phyloP scores from a whole-genome alignment of 139 green algal genomes.

The Tetradesmus lagerheimii region DNA sequence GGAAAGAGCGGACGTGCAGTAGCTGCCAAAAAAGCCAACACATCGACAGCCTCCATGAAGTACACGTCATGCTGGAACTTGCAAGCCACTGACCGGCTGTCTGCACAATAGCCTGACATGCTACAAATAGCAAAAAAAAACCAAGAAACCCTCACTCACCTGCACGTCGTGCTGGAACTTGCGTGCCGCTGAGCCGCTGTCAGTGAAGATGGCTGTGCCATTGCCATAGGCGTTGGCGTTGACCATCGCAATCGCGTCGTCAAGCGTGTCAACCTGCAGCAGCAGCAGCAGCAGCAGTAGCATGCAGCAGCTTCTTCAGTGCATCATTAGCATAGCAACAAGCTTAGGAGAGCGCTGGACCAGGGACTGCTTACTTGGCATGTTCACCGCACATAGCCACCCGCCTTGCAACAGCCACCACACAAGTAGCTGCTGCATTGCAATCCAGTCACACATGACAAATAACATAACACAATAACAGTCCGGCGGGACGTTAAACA shows the following conservation, averaged over 20 bases:
- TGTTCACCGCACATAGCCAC: not conserved
- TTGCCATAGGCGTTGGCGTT: constrained; percentile 96
- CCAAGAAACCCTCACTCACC: constrained; percentile 29
- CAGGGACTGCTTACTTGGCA: not conserved
- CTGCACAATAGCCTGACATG: constrained; percentile 94
- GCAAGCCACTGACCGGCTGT: constrained; percentile 79
- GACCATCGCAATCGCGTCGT: constrained; percentile 89
- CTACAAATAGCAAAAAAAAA: no score
- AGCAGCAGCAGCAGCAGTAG: not conserved
- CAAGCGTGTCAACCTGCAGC: constrained; percentile 65
- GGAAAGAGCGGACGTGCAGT: no score
- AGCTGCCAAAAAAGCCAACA: no score
- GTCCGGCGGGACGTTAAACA: no score
- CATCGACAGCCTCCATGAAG: no score
- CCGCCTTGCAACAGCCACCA: no score
- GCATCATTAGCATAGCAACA: no score
- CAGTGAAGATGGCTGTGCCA: constrained; percentile 95
- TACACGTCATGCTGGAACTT: constrained; percentile 88
- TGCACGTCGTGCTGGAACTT: constrained; percentile 85
- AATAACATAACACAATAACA: no score
- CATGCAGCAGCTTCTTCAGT: not conserved
- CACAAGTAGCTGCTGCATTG: no score
- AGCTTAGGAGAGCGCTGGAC: no score
- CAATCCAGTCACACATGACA: no score
- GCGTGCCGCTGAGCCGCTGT: constrained; percentile 81